Base-by-base conservation (phyloP, 2,329 filamentous ascomycete genomes). In the Hypoxylon sp. region DNA sequence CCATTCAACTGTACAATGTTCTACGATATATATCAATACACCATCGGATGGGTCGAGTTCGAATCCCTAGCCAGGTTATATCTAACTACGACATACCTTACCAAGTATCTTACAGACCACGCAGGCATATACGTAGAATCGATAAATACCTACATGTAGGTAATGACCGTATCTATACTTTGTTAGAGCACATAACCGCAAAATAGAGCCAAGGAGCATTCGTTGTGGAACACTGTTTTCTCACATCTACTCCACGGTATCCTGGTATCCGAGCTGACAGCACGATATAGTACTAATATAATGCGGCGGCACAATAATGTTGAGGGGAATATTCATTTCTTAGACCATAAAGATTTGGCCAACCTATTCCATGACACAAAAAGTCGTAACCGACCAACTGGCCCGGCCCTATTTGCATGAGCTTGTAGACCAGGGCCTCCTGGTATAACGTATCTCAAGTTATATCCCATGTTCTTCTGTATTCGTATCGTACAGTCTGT, bases 291-390 rank as follows among this genome's bases (percentile, higher is more conserved):
- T 36, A 23, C 17, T 23, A 3, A 43, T 17, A 25, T n/a, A 9
- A 13, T 19, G 28, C 19, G 11, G 3, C 7, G 5, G 51, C 36
- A 17, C 17, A 30, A 38, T 45, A 43, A 43, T 60, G 10, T 49
- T 67, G 67, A 69, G 63, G 45, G 61, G 64, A 63, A 65, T 65
- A 51, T 60, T 65, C 43, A 58, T 65, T 67, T 63, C 58, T 60
- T 32, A 10, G 32, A 36, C 64, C 51, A 59, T 41, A 11, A 43
- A 36, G n/a, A 38, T 6, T 23, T 45, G 58, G 50, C 60, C 58
- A 53, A 34, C n/a, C 55, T 56, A 65, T 60, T 36, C 58, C 51
- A 62, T 58, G 38, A n/a, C 63, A 64, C 56, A 63, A 25, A 11
- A n/a, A 3, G 28, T 38, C 55, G 23, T 21, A 52, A 41, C 45